Conservation (phyloP, 1,139 yeast genomes). For the Geotrichum australiense region DNA sequence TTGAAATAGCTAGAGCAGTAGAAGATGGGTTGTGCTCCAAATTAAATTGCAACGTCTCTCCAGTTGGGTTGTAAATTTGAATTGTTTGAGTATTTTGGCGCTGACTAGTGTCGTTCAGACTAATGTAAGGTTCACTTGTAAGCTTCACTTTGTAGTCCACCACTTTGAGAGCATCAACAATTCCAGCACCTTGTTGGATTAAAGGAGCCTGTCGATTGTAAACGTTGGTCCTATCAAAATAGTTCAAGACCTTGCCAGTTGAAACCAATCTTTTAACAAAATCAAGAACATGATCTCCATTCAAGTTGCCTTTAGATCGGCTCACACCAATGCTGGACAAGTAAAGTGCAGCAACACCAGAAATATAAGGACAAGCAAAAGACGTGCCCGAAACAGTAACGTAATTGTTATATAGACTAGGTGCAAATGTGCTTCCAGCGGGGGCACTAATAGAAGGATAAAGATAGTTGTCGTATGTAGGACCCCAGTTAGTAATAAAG, state of each 20-base stretch:
- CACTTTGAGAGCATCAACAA: conserved; percentile 35
- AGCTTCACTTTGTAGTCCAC: conserved; percentile 32
- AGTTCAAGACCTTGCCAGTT: conserved; percentile 17
- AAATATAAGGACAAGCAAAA: conserved; percentile 23
- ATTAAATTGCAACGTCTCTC: conserved; percentile 16
- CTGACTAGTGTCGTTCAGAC: conserved; percentile 21
- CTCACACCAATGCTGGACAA: conserved; percentile 15
- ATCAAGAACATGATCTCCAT: conserved; percentile 8
- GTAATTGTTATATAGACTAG: conserved; percentile 7
- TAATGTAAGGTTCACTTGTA: conserved; percentile 18
- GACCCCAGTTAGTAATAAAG: conserved; percentile 22
- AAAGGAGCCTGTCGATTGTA: conserved; percentile 18
- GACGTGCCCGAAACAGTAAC: conserved; percentile 13
- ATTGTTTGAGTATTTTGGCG: conserved; percentile 18
- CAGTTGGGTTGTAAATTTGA: conserved; percentile 18
- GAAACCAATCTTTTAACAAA: conserved; percentile 15
- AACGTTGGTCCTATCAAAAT: conserved; percentile 12
- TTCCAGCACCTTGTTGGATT: conserved; percentile 26
- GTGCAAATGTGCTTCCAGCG: conserved; percentile 17
- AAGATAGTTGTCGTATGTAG: conserved; percentile 23
- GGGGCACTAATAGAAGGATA: conserved; percentile 24
- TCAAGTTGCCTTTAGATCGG: conserved; percentile 11
- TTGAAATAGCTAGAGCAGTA: conserved; percentile 5
- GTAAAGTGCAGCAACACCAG: conserved; percentile 24
- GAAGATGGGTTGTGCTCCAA: conserved; percentile 14